phyloP scores from a whole-genome alignment of 345 rosid genomes.

The Adansonia digitata region DNA sequence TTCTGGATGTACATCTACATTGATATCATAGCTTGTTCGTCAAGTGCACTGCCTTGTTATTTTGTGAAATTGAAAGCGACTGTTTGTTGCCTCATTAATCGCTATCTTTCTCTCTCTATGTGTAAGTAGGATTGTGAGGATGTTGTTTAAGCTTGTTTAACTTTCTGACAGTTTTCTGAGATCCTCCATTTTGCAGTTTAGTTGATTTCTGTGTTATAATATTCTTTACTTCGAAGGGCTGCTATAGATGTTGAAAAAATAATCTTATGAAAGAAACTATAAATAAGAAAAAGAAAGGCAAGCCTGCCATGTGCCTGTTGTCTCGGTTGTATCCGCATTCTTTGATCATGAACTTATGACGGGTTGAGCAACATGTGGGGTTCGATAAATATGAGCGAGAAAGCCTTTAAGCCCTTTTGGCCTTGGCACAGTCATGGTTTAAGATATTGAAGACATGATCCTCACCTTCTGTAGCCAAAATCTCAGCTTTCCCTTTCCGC shows the following conservation, averaged over 20 bases:
- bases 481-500: slow-evolving; percentile 49
- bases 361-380: not conserved
- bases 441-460: slow-evolving; percentile 68
- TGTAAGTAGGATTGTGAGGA: not conserved
- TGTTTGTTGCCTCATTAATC: not conserved
- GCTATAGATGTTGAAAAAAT: not conserved
- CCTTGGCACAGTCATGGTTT: slow-evolving; percentile 44
- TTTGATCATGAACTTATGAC: no score
- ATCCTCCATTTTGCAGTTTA: not conserved
- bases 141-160: not conserved
- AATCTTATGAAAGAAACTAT: no score
- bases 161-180: not conserved
- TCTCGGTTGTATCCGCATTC: not conserved
- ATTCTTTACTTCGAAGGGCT: not conserved
- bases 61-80: not conserved
- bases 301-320: not conserved
- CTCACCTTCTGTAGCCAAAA: slow-evolving; percentile 48
- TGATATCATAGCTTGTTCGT: not conserved
- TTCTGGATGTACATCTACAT: not conserved
- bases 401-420: slow-evolving; percentile 14
- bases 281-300: not conserved
- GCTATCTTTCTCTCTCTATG: not conserved
- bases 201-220: not conserved
- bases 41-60: not conserved
- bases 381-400: not conserved